phyloP scores from a whole-genome alignment of 345 rosid species.

The Populus deltoides region DNA sequence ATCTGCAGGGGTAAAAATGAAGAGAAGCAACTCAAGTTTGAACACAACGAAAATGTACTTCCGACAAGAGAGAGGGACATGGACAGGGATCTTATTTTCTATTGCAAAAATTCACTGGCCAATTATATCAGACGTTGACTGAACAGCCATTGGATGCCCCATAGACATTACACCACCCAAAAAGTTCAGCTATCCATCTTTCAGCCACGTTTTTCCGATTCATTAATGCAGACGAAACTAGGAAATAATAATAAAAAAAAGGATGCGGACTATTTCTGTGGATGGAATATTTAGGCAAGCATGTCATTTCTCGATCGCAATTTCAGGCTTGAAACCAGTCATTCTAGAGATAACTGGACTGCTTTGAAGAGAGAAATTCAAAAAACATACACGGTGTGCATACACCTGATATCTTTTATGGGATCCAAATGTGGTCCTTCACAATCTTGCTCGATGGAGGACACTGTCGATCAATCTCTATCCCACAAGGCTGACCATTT shows the following conservation, averaged over 20 bases:
- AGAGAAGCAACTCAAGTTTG: too few relatives aligned
- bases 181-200: neutral
- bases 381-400: neutral
- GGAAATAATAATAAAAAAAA: neutral
- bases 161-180: neutral
- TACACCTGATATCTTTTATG: neutral
- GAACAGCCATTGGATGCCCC: slow-evolving; percentile 7
- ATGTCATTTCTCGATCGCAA: neutral
- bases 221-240: neutral
- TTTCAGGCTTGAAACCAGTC: neutral
- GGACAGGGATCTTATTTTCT: neutral
- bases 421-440: neutral
- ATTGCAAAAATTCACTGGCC: neutral
- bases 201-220: slow-evolving; percentile 12
- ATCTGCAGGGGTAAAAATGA: too few relatives aligned
- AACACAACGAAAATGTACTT: too few relatives aligned
- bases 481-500: neutral
- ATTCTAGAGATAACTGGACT: neutral
- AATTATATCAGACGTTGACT: slow-evolving; percentile 28
- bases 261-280: neutral
- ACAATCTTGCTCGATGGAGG: neutral
- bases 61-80: too few relatives aligned
- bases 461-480: neutral
- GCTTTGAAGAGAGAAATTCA: neutral
- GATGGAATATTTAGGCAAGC: neutral